phyloP scores from a whole-genome alignment of 2,329 filamentous ascomycete species.

The Zymoseptoria brevis region DNA sequence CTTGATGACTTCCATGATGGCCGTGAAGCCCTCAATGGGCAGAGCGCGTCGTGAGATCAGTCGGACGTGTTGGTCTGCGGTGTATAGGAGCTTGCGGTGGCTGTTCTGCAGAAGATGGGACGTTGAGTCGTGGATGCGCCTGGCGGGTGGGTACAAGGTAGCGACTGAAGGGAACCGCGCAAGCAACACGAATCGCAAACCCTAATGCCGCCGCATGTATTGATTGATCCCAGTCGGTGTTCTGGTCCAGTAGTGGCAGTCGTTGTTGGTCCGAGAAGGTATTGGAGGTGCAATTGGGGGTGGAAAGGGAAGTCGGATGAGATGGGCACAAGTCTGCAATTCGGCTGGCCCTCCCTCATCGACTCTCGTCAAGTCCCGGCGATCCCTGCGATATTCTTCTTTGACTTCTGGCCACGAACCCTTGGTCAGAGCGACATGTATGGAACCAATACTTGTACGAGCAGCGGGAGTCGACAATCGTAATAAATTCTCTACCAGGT shows the following conservation, averaged over 20 bases:
- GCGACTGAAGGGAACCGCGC: constrained; percentile 11
- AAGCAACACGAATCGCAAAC: constrained; percentile 1
- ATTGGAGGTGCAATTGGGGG: neutral
- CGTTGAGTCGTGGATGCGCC: constrained; percentile 1
- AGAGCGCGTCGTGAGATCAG: constrained; percentile 10
- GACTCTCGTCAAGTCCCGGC: neutral
- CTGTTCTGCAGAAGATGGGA: neutral
- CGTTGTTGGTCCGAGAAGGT: neutral
- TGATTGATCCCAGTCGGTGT: neutral
- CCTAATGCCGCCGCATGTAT: constrained; percentile 9
- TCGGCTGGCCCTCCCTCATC: neutral
- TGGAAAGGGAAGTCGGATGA: neutral
- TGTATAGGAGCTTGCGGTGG: neutral
- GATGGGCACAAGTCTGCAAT: neutral
- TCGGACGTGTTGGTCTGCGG: constrained; percentile 5
- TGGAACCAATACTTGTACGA: neutral
- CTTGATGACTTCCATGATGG: constrained; percentile 37
- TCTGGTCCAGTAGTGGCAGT: neutral
- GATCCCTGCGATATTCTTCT: neutral
- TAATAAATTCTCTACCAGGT: neutral
- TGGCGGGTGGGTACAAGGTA: constrained; percentile 9
- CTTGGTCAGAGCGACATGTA: neutral
- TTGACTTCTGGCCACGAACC: neutral
- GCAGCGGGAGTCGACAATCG: neutral
- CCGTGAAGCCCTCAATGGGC: constrained; percentile 15